Base-by-base conservation (phyloP, 1,139 yeast species). In the Taphrina betulina region DNA sequence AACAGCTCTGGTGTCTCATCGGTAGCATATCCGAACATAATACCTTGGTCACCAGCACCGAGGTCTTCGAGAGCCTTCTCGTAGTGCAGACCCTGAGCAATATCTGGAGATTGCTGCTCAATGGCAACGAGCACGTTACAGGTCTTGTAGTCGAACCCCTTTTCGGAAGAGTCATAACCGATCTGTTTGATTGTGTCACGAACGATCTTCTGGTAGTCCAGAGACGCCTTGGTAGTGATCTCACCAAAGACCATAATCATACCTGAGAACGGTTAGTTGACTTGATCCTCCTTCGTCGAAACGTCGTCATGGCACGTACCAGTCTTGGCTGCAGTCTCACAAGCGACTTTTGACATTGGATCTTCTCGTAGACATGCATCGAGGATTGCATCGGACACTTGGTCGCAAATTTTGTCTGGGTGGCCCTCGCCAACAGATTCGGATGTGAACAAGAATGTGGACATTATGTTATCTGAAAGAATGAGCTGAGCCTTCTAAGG, bases 1-100 rank as follows among this genome's bases (percentile, higher is more conserved):
- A 92, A 79, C 72, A 87, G 84, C 78, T 92, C 97, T 71, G 90
- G 95, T 68, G 98, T 89, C 79, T 92, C 99, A 71, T 92, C 96
- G 63, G 98, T 84, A 67, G 99, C 99, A 76, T 92, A 92, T 75
- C 99, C 99, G 72, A 92, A 92, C 99, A 92, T 92, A 73, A 92
- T 92, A 83, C 99, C 63, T 40, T 92, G 99, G 78, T 92, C 99
- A 83, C 99, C 99, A 65, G 99, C 98, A 74, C 98, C 99, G 71
- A 92, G 83, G 60, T 92, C 95, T 79, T 92, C 99, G 66, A 92
- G 79, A 60, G 96, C 94, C 77, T 89, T 81, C 74, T 92, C 96
- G 76, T 85, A 87, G 76, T 92, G 98, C 71, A 92, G 82, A 80
- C 98, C 98, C 78, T 92, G 97, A 63, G 98, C 98, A 68, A 92